phyloP scores from a whole-genome alignment of 139 green algal species.

The Closterium sp. region DNA sequence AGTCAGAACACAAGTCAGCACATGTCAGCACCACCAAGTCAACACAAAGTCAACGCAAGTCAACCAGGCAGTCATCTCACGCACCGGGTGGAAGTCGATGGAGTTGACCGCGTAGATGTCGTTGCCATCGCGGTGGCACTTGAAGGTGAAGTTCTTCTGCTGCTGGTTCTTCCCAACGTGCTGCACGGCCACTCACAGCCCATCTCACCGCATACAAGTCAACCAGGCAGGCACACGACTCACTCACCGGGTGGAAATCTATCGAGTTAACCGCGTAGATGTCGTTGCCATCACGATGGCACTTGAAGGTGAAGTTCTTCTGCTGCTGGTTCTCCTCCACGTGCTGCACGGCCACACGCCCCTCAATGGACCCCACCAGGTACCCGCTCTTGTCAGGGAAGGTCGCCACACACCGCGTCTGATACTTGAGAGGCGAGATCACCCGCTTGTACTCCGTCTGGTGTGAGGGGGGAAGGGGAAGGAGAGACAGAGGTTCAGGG shows the following conservation, averaged over 20 bases:
- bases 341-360: slow-evolving; percentile 94
- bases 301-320: slow-evolving; percentile 94
- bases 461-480: not conserved
- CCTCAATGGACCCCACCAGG: slow-evolving; percentile 88
- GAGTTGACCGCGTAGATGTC: not conserved
- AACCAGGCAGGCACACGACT: too few relatives aligned
- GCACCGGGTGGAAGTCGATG: not conserved
- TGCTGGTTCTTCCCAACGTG: slow-evolving; percentile 83
- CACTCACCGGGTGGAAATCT: slow-evolving; percentile 77
- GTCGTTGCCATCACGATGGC: slow-evolving; percentile 81
- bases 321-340: slow-evolving; percentile 76
- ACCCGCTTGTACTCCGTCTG: slow-evolving; percentile 77
- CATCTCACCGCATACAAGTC: slow-evolving; percentile 58
- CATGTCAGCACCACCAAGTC: too few relatives aligned
- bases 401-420: slow-evolving; percentile 84
- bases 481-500: not conserved
- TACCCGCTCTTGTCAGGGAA: slow-evolving; percentile 91
- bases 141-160: slow-evolving; percentile 88
- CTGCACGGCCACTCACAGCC: slow-evolving; percentile 93
- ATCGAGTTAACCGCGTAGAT: slow-evolving; percentile 96
- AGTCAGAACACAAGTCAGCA: not conserved
- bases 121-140: slow-evolving; percentile 35
- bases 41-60: not conserved
- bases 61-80: too few relatives aligned
- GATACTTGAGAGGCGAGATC: slow-evolving; percentile 90